These are phyloP conservation scores for Vanderwaltozyma tropicalis DNA, from an alignment of 805 yeast species.

Conservation along the genomic window DNA sequence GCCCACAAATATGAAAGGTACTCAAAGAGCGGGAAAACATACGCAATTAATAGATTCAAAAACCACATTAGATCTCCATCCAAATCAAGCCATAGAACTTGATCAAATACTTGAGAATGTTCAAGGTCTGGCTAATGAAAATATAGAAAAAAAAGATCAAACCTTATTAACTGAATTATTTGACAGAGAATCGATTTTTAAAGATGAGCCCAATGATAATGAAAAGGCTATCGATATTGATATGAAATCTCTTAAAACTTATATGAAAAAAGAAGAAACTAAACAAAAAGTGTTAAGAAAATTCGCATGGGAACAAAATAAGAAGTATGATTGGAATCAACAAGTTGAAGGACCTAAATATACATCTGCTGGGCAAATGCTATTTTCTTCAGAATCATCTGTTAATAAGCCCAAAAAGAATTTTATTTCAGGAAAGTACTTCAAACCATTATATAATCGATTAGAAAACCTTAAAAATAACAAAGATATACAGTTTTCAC, in stretches of 20 bases:
- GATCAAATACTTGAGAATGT: no score
- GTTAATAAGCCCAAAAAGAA: no score
- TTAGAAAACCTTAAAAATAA: background rate
- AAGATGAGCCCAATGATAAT: background rate
- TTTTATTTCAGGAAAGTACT: no score
- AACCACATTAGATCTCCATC: no score
- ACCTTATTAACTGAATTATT: no score
- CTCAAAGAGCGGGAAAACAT: no score
- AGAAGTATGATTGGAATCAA: constrained; percentile 19
- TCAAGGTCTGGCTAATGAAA: no score
- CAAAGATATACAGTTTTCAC: background rate
- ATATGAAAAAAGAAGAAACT: constrained; percentile 13
- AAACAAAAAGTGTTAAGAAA: constrained; percentile 13
- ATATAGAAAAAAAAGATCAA: no score
- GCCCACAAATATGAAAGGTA: background rate
- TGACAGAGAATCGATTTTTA: background rate
- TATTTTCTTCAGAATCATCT: no score
- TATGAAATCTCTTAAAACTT: constrained; percentile 11
- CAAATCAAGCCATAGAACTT: no score
- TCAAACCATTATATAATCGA: no score
- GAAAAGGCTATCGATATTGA: constrained; percentile 3
- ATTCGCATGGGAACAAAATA: constrained; percentile 12
- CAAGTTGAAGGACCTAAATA: constrained; percentile 2
- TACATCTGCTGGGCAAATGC: constrained; percentile 10
- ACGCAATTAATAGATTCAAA: no score